phyloP scores from a whole-genome alignment of 805 yeast species.

The Debaryomyces hansenii region DNA sequence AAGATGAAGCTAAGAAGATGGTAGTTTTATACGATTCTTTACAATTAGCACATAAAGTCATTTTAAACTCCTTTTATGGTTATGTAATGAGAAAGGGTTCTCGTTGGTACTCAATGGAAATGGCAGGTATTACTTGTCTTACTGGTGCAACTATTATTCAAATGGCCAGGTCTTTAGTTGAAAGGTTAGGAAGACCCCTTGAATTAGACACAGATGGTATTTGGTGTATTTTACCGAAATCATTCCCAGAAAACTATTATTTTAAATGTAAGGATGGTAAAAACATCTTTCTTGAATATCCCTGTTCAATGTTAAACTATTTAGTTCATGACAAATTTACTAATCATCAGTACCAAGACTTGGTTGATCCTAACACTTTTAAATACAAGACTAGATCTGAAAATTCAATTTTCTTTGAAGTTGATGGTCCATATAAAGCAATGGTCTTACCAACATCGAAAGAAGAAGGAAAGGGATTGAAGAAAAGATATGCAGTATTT shows the following conservation, averaged over 20 bases:
- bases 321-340: slow-evolving; percentile 89
- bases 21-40: slow-evolving; percentile 90
- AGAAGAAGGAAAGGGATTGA: slow-evolving; percentile 95
- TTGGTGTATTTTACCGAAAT: slow-evolving; percentile 94
- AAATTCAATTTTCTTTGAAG: slow-evolving; percentile 95
- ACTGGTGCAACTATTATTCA: slow-evolving; percentile 98
- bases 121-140: slow-evolving; percentile 98
- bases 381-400: slow-evolving; percentile 80
- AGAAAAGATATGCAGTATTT: slow-evolving; percentile 96
- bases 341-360: slow-evolving; percentile 89
- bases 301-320: slow-evolving; percentile 94
- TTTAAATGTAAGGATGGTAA: slow-evolving; percentile 78
- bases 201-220: slow-evolving; percentile 99
- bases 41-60: slow-evolving; percentile 96
- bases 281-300: slow-evolving; percentile 76
- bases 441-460: slow-evolving; percentile 96
- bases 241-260: slow-evolving; percentile 87
- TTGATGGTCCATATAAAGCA: slow-evolving; percentile 97
- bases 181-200: slow-evolving; percentile 89
- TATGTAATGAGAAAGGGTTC: slow-evolving; percentile 99
- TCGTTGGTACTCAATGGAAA: slow-evolving; percentile 98
- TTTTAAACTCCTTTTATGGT: slow-evolving; percentile 94
- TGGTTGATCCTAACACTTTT: slow-evolving; percentile 66
- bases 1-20: slow-evolving; percentile 93
- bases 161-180: slow-evolving; percentile 91